These are phyloP conservation scores for Arthrobotrys pseudoclavata DNA, from an alignment of 2,329 filamentous ascomycete genomes.

Conservation along the genomic window DNA sequence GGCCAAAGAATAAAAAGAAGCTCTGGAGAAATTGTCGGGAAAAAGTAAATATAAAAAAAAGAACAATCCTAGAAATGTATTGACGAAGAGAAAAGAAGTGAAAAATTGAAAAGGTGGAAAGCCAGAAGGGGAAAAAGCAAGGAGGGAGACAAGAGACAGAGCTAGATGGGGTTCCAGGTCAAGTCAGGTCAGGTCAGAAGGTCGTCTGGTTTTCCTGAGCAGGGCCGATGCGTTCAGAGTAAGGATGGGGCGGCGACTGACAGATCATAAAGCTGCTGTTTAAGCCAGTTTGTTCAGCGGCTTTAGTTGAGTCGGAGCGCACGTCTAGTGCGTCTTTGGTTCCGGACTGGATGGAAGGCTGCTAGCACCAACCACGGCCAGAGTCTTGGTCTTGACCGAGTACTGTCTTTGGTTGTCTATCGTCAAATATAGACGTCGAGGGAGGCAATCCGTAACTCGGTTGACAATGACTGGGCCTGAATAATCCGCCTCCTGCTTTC, in stretches of 20 bases:
- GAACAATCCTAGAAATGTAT: conserved; percentile 3
- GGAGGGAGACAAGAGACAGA: conserved; percentile 23
- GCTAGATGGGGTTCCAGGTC: conserved; percentile 25
- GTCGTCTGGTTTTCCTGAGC: conserved; percentile 31
- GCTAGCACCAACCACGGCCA: conserved; percentile 57
- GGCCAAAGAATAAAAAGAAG: conserved; percentile 53
- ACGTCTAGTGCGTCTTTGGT: conserved; percentile 57
- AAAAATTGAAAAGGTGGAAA: conserved; percentile 19
- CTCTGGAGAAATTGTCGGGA: conserved; percentile 41
- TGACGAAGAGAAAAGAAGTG: conserved; percentile 14
- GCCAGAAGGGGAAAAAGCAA: conserved; percentile 18
- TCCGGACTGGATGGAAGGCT: conserved; percentile 41
- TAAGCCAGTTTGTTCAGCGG: conserved; percentile 56
- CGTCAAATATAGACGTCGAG: conserved; percentile 41
- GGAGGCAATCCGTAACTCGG: conserved; percentile 47
- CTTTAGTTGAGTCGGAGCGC: conserved; percentile 38
- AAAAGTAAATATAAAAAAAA: conserved; percentile 50
- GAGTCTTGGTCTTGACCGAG: conserved; percentile 40
- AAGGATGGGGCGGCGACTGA: conserved; percentile 54
- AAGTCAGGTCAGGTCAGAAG: conserved; percentile 44
- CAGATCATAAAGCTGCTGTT: conserved; percentile 40
- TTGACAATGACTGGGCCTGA: conserved; percentile 54
- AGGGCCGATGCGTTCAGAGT: conserved; percentile 6
- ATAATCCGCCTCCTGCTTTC: conserved; percentile 50
- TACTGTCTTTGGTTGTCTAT: conserved; percentile 33